A percentile compares a stretch with the other conserved stretches of the same genome.
These are phyloP conservation scores for Pleurotus tuber-regium DNA, from an alignment of 768 basidiomycete species.

Conservation along the genomic window DNA sequence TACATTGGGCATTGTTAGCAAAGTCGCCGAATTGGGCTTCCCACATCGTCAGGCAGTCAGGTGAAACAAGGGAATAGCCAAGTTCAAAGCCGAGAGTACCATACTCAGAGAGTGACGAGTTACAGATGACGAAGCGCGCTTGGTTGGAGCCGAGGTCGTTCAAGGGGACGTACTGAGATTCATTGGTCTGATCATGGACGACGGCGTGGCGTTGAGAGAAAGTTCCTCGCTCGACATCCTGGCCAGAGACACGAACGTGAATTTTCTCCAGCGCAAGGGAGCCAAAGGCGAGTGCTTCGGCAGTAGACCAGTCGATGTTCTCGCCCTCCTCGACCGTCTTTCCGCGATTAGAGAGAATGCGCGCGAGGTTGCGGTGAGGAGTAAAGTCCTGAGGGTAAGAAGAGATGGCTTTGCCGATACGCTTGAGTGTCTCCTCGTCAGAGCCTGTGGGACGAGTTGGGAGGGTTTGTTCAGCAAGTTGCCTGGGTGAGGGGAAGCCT, in stretches of 20 bases:
- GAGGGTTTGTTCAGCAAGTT: conserved; percentile 88
- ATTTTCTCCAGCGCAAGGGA: conserved; percentile 89
- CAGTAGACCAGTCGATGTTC: conserved; percentile 98
- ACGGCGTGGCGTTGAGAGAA: conserved; percentile 99
- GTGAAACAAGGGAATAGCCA: conserved; percentile 97
- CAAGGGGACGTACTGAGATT: conserved; percentile 85
- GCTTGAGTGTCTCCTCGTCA: conserved; percentile 71
- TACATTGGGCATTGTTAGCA: conserved; percentile 95
- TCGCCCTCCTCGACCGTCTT: conserved; percentile 88
- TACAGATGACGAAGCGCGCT: conserved; percentile 92
- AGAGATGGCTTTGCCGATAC: conserved; percentile 86
- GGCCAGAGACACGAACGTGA: conserved; percentile 93
- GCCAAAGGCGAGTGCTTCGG: conserved; percentile 96
- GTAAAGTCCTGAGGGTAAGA: conserved; percentile 82
- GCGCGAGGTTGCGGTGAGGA: conserved; percentile 89
- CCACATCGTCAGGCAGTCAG: conserved; percentile 91
- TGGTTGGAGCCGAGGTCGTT: conserved; percentile 87
- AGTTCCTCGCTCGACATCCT: conserved; percentile 98
- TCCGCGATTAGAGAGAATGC: conserved; percentile 85
- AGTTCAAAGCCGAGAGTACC: conserved; percentile 96
- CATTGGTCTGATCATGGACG: conserved; percentile 92
- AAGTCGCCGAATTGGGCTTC: conserved; percentile 99
- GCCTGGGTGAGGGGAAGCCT: conserved; percentile 96
- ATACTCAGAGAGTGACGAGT: conserved; percentile 95
- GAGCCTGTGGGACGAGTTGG: conserved; percentile 89